Base-by-base conservation (phyloP, 2,329 filamentous ascomycete species). In the Xylaria sp. region DNA sequence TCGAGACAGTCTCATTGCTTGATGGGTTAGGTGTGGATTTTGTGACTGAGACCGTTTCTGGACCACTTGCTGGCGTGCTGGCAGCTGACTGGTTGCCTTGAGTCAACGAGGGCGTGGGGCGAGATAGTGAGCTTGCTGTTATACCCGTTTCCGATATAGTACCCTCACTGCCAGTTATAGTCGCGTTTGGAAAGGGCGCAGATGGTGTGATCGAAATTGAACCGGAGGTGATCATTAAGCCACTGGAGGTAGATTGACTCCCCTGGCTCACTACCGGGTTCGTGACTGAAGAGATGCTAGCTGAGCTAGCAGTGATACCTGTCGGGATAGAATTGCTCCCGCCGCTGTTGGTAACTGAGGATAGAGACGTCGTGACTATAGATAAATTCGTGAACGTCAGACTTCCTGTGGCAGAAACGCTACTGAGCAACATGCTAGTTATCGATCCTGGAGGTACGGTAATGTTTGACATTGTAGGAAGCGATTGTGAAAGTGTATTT, bases 341-440 rank as follows among this genome's bases (percentile, higher is more conserved):
- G 51, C 66, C 71, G 56, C 64, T 68, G 46, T 63, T 73, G 15
- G 70, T 72, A 10, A 48, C 20, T 53, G 65, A 53, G n/a, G 60
- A 62, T 23, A 68, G 54, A 17, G 64, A 42, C 10, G 73, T 73
- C 23, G 58, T 58, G 2, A n/a, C 28, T 36, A 31, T 54, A 20
- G 62, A 63, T 17, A 54, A 28, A 17, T 59, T 65, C 20, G 31
- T 46, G 20, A 53, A 64, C n/a, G 69, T 71, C 11, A 77, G 67
- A 54, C 73, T 74, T 13, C 74, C 75, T n/a, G 74, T 74, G 11
- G 74, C 69, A 36, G 73, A 67, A 42, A 76, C 26, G 23, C 75
- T 77, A 46, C 71, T 78, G 13, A 71, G 51, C 11, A 66, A 49
- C 46, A 54, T 63, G 57, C 57, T 65, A 23, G 44, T 67, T 6